A percentile compares a stretch with the other conserved stretches of the same genome.
These are phyloP conservation scores for Simmondsia chinensis DNA, from an alignment of 148 eudicot species.

Conservation along the genomic window DNA sequence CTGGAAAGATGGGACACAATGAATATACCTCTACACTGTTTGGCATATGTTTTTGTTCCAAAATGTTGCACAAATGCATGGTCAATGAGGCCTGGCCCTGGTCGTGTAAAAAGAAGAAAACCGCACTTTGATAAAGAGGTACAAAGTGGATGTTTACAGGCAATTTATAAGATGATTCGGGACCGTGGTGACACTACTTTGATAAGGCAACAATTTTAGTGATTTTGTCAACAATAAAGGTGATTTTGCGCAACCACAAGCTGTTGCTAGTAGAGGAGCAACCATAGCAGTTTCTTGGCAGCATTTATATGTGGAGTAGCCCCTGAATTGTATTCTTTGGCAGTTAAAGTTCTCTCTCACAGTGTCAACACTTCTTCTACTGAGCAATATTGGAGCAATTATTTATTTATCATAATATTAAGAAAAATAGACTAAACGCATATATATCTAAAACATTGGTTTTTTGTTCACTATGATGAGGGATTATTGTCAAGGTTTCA, in stretches of 20 bases:
- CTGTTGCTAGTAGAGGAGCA: neutral
- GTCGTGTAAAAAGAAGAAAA: conserved; percentile 1
- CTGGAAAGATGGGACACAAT: conserved; percentile 9
- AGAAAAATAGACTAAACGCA: conserved; percentile 6
- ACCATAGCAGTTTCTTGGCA: conserved; percentile 12
- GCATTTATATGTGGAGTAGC: conserved; percentile 4
- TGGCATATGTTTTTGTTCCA: conserved; percentile 10
- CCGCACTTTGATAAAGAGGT: conserved; percentile 14
- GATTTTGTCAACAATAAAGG: conserved; percentile 7
- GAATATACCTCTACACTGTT: conserved; percentile 18
- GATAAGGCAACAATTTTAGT: conserved; percentile 12
- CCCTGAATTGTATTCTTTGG: conserved; percentile 4
- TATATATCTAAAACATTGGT: conserved; percentile 6
- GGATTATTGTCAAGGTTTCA: neutral
- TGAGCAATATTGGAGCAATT: conserved; percentile 7
- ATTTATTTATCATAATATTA: neutral
- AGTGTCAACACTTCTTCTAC: conserved; percentile 1
- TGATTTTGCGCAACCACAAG: neutral
- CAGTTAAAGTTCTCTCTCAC: conserved; percentile 2
- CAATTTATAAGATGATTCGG: conserved; percentile 9
- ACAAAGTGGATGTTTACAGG: neutral
- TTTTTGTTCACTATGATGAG: conserved; percentile 5
- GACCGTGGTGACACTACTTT: neutral
- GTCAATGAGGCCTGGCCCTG: neutral
- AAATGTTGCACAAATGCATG: conserved; percentile 5